These are phyloP conservation scores for Populus hybrid DNA, from an alignment of 441 rosid species.

Conservation along the genomic window DNA sequence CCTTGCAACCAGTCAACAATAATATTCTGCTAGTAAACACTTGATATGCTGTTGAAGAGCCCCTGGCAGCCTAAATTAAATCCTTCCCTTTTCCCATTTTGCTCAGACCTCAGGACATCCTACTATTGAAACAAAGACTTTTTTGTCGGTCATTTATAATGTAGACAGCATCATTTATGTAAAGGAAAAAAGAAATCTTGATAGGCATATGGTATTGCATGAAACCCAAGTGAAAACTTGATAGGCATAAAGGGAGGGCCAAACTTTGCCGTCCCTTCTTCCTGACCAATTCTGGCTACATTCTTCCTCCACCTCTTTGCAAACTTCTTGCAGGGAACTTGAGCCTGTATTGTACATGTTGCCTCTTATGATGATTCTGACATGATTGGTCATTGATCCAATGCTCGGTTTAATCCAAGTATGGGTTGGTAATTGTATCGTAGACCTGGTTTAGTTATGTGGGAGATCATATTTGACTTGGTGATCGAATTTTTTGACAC, in stretches of 20 bases:
- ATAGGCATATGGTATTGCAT: no score
- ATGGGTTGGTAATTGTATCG: no score
- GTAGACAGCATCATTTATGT: neutral
- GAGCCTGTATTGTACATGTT: neutral
- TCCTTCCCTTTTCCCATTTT: neutral
- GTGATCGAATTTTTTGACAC: neutral
- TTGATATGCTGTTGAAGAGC: neutral
- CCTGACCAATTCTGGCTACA: neutral
- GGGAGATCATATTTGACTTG: neutral
- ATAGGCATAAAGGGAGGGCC: neutral
- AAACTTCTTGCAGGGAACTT: neutral
- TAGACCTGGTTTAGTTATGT: neutral
- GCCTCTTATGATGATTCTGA: neutral
- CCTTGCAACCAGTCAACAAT: neutral
- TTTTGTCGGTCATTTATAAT: no score
- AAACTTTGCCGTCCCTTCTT: neutral
- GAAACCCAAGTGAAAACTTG: neutral
- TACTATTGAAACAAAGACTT: neutral
- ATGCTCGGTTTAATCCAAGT: neutral
- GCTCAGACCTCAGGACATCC: neutral
- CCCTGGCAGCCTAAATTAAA: neutral
- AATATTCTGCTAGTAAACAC: neutral
- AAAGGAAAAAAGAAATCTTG: neutral
- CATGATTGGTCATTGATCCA: neutral
- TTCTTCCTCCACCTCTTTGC: neutral